These are phyloP conservation scores for Sugiyamaella paludigena DNA, from an alignment of 1,139 yeast genomes.

Conservation along the genomic window DNA sequence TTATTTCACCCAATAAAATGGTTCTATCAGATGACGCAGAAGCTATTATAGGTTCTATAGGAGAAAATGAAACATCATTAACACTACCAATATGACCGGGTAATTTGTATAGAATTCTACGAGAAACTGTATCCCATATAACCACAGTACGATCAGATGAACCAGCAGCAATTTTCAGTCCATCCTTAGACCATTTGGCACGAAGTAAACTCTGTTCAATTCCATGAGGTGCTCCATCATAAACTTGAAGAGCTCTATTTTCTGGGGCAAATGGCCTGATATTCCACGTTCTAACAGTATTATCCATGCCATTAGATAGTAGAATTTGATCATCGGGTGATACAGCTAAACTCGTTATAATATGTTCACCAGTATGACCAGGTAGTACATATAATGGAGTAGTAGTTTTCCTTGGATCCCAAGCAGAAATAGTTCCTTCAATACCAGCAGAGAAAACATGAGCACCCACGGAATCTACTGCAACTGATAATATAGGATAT, in stretches of 20 bases:
- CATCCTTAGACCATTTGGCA: conserved; percentile 45
- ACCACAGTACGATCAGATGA: conserved; percentile 60
- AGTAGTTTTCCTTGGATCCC: conserved; percentile 44
- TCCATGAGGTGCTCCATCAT: conserved; percentile 60
- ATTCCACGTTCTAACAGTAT: conserved; percentile 56
- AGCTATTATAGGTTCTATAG: conserved; percentile 26
- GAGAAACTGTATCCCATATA: conserved; percentile 59
- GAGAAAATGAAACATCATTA: conserved; percentile 52
- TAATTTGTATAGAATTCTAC: conserved; percentile 43
- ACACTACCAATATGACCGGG: conserved; percentile 64
- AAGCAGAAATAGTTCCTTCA: conserved; percentile 59
- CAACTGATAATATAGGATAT: conserved; percentile 60
- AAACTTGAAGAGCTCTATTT: conserved; percentile 46
- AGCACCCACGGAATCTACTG: conserved; percentile 41
- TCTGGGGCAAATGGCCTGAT: conserved; percentile 46
- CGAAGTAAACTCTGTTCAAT: conserved; percentile 54
- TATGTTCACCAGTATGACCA: conserved; percentile 45
- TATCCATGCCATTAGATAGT: conserved; percentile 58
- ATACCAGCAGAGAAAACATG: conserved; percentile 61
- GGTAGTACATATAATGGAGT: conserved; percentile 37
- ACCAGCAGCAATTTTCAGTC: conserved; percentile 51
- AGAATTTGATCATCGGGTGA: conserved; percentile 50
- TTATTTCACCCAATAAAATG: conserved; percentile 28
- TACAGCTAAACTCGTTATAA: conserved; percentile 54
- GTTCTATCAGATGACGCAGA: conserved; percentile 33